Base-by-base conservation (phyloP, 257 asterid species). In the Forsythia viridissima region DNA sequence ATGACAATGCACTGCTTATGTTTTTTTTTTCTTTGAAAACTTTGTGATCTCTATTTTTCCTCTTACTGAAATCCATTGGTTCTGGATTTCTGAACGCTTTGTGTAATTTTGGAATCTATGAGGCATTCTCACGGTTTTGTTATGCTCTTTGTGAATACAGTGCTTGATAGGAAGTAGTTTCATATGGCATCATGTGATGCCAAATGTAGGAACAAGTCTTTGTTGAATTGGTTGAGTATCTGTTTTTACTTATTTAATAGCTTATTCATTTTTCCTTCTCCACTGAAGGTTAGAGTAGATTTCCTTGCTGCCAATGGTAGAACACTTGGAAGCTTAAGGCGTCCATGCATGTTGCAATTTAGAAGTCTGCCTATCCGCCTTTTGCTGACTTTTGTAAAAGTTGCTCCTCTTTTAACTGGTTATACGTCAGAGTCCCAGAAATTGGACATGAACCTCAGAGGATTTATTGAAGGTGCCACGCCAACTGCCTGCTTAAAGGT, bases 401-500 rank as follows among this genome's bases (percentile, higher is more conserved):
- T 89, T 30, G 95, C 86, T 74, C 93, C 99, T 3, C 89, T 95
- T 41, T 71, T 89, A 68, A 88, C 94, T 1, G 97, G 98, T 48
- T 90, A 93, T 44, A 67, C 91, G 51, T 85, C 94, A 40, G 98
- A 93, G 86, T 87, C 97, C 67, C 97, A 95, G 85, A 83, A 88
- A 75, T 11, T 95, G 72, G 85, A 82, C 78, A 77, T 92, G 77
- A 85, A 48, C 57, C 84, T 93, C 6, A 84, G 68, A 84, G 96
- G 92, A 42, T 88, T 88, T 73, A 80, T 77, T 1, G 94, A 92
- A 86, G 92, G 94, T 24, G 76, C 67, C n/a, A 72, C 16, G 43
- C 98, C 96, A 59, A 95, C 97, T 24, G 85, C 98, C 74, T 85
- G 83, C 84, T 74, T 95, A 73, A 90, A 89, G 85, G 94, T 93